Percentiles rank a stretch among this genome's conserved stretches.
These are phyloP conservation scores for Pseudozyma sp. DNA, from an alignment of 1,284 basidiomycete genomes.

Conservation along the genomic window DNA sequence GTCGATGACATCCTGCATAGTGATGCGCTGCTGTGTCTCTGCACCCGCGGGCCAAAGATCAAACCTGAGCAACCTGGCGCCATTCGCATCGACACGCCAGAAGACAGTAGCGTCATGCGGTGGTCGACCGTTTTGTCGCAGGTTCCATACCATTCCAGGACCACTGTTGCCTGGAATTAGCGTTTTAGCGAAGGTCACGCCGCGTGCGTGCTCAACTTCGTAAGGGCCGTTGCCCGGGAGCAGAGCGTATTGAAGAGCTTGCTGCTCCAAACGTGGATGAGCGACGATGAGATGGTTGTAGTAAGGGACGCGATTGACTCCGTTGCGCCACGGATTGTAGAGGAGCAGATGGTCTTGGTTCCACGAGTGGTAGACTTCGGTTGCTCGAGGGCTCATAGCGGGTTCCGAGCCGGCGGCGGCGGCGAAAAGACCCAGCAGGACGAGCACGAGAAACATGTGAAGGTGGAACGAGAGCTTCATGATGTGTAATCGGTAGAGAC, in stretches of 20 bases:
- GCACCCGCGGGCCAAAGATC: background rate
- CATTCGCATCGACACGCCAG: background rate
- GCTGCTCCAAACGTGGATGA: background rate
- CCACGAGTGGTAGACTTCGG: background rate
- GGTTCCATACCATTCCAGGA: background rate
- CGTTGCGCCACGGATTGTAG: background rate
- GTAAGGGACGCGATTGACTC: background rate
- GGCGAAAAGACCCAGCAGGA: no score
- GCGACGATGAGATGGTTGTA: background rate
- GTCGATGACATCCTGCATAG: background rate
- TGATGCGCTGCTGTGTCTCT: background rate
- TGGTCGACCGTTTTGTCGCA: background rate
- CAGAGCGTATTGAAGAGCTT: background rate
- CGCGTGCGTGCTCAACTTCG: background rate
- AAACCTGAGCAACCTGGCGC: background rate
- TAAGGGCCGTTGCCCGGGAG: background rate
- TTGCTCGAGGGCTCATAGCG: no score
- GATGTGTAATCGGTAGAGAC: no score
- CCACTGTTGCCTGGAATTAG: background rate
- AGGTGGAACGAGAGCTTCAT: no score
- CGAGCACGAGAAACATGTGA: no score
- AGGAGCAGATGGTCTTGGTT: background rate
- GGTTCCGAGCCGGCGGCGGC: background rate
- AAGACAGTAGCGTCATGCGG: background rate
- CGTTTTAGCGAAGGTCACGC: conserved; percentile 1